Evolutionary conservation across 805 yeast species (phyloP).

Genomic region (Schwanniomyces yamadae): DNA sequence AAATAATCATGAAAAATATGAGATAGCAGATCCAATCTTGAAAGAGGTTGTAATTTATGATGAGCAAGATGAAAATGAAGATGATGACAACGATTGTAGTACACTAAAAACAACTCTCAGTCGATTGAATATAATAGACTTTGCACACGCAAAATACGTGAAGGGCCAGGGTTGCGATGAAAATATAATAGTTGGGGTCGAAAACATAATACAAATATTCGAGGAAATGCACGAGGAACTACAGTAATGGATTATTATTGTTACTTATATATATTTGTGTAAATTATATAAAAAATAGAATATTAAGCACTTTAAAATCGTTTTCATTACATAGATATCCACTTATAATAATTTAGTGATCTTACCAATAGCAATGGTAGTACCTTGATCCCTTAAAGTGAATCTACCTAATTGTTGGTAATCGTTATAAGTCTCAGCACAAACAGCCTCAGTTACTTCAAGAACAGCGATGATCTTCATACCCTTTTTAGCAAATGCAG

Average conservation of each 20-base stretch:
- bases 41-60: slow-evolving; percentile 12
- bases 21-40: slow-evolving; percentile 34
- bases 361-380: slow-evolving; percentile 97
- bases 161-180: slow-evolving; percentile 71
- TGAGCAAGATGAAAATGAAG: slow-evolving; percentile 21
- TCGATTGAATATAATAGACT: slow-evolving; percentile 72
- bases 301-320: too few species aligned
- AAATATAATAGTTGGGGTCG: slow-evolving; percentile 67
- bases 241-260: too few species aligned
- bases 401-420: slow-evolving; percentile 97
- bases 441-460: slow-evolving; percentile 83
- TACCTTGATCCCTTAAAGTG: slow-evolving; percentile 97
- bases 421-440: slow-evolving; percentile 89
- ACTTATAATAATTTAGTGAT: slow-evolving; percentile 77
- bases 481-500: slow-evolving; percentile 98
- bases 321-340: slow-evolving; percentile 1
- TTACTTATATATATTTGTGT: too few species aligned
- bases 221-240: slow-evolving; percentile 21
- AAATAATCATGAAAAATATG: slow-evolving; percentile 32
- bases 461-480: slow-evolving; percentile 95
- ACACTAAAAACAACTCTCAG: slow-evolving; percentile 45
- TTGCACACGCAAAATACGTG: slow-evolving; percentile 76
- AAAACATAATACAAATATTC: slow-evolving; percentile 51
- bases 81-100: slow-evolving; percentile 16
- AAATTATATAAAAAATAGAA: too few species aligned